Base-by-base conservation (phyloP, 2,329 filamentous ascomycete species). In the Apiospora pterosperma region DNA sequence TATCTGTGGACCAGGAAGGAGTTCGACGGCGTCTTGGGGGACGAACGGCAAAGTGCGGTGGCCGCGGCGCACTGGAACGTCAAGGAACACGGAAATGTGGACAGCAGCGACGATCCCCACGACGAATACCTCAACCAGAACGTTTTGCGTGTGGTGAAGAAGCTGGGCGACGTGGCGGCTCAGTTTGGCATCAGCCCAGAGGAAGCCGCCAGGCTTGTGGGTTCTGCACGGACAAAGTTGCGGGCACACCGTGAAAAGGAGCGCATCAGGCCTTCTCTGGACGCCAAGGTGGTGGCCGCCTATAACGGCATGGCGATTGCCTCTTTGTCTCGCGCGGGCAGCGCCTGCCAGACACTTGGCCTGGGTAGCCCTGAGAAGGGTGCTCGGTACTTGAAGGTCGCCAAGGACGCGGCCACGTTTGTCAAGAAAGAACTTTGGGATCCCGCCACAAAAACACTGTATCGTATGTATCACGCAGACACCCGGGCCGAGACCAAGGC, bases 51-150 rank as follows among this genome's bases (percentile, higher is more conserved):
- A 65, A 89, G 89, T 25, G 86, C 89, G 3, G 86, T 97, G 19
- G 89, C 92, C 36, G 92, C 93, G 0, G 88, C 88, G 5, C 92
- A 97, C 76, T 98, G 92, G 88, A 91, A 92, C 66, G 90, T 97
- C 16, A 85, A 87, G 36, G 85, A 92, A 44, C 89, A 96, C 69
- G 96, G 96, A 55, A 98, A 99, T 72, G 90, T 99, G 1, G 86
- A 89, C 38, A 88, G 90, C 4, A 87, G 90, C 63, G 88, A 95
- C 70, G 96, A 99, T 73, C 90, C 92, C 0, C 92, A 97, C 71
- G 95, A 98, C 74, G 95, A 98, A 73, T 95, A 98, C 66, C 90
- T 97, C 73, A 93, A 95, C 71, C 93, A 97, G 75, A 99, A 98
- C 73, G 93, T 97, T 5, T 79, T 97, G 2, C 88, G 88, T 41